Evolutionary conservation across 148 eudicot genomes (phyloP), one percentile per base, ranked within the genome.

Genomic region (Persicaria tinctoria): DNA sequence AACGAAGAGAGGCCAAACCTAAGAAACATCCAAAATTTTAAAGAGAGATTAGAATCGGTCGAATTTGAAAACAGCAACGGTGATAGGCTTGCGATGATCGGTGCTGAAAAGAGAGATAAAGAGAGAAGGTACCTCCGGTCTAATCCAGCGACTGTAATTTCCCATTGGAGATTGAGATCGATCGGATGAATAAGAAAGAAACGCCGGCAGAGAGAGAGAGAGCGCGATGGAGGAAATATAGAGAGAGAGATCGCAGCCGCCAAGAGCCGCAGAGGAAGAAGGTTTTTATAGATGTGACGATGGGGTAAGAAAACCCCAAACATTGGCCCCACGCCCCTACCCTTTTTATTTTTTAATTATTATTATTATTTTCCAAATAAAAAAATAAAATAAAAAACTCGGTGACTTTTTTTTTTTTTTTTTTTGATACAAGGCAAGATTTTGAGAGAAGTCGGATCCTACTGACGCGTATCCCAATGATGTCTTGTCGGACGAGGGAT

Each of bases 1-100:
- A 0, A 85, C 85, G 32, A 82, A 79, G 11, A 84, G 74, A 53
- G 87, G 87, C 72, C 75, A 84, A 4, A 82, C 84, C 84, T 81
- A 53, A 0, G 7, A 54, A 46, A 45, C 17, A 44, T 48, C 51
- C 0, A 46, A 27, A n/a, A 16, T 8, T 44, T 1, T 0, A 27
- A 51, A 18, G n/a, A 2, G 18, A 49, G 27, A 5, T 17, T n/a
- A 71, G 3, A 18, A 1, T 70, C 9, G 38, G 73, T 70, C 17
- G 44, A 5, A 14, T 53, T 73, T 46, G 75, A 38, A 46, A 48
- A 18, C 66, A 74, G 23, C 53, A 46, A 23, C n/a, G 14, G n/a
- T 13, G 70, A 64, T 66, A 66, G 9, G 17, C 44, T 38, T 5
- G 64, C 38, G 53, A n/a, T 4, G 56, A 49, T 71, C 46, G 46